Base-by-base conservation (phyloP, 495 filamentous ascomycete species). In the Entonaema liquescens region DNA sequence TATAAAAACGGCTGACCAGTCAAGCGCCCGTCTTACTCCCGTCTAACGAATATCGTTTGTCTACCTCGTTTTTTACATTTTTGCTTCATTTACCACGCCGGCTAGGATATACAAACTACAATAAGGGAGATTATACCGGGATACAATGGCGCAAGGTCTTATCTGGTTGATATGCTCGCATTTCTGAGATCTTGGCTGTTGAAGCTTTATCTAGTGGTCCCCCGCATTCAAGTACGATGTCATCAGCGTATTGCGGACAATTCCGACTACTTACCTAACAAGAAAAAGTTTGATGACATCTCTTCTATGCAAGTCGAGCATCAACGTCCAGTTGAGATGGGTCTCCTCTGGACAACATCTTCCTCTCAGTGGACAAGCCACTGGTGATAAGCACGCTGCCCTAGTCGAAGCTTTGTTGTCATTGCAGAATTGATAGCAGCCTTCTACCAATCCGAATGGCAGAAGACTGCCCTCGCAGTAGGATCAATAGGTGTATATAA, bases 261-360 rank as follows among this genome's bases (percentile, higher is more conserved):
- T 50, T 65, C 65, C 59, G 38, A 65, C 61, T 65, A 19, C 62
- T 73, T 73, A 73, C 71, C 65, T 73, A 73, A 73, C 62, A 23
- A 73, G 61, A 70, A 69, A 65, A 6, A 42, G 11, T 33, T 62
- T 25, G 57, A 66, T 73, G 71, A 73, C 71, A 73, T 70, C 57
- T 66, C 66, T 52, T 42, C 71, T 70, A 70, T 73, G 71, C 71
- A 73, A 70, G 70, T 68, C 38, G 35, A 73, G 62, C 49, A 62
- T 73, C 66, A 31, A 65, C 42, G 13, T 54, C 61, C 71, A 62
- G 66, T 59, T 50, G 71, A 62, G 66, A 73, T 73, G 57, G 61
- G 62, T 62, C 52, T 70, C 17, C 1, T 33, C 38, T n/a, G 21
- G 47, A 36, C 52, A 63, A 29, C 6, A 26, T 62, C 44, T 49